Conservation (phyloP, 202 grass and related monocot species). For the Setaria viridis region DNA sequence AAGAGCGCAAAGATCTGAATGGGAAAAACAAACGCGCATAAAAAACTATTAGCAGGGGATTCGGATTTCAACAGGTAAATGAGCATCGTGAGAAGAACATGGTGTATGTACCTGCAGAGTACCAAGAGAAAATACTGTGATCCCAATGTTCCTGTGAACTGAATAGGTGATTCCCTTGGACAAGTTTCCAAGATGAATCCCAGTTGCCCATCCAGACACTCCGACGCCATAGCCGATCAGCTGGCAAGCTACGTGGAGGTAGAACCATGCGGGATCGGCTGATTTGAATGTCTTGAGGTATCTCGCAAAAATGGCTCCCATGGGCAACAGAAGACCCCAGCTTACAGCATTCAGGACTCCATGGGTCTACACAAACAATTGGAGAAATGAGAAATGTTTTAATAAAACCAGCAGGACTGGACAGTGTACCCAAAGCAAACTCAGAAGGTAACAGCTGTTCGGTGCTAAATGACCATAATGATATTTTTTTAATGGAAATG, state of each 20-base stretch:
- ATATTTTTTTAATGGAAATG: neutral
- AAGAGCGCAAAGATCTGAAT: slow-evolving; percentile 79
- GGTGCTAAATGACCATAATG: neutral
- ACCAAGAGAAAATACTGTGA: slow-evolving; percentile 74
- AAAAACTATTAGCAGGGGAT: neutral
- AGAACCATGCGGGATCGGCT: slow-evolving; percentile 93
- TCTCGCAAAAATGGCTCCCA: slow-evolving; percentile 76
- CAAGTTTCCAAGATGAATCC: slow-evolving; percentile 76
- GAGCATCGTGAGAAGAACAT: neutral
- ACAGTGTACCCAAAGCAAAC: neutral
- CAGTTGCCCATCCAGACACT: slow-evolving; percentile 91
- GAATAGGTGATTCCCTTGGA: slow-evolving; percentile 87
- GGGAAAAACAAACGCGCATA: too few relatives aligned
- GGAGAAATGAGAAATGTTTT: slow-evolving; percentile 25
- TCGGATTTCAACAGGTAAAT: neutral
- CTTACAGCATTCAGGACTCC: slow-evolving; percentile 89
- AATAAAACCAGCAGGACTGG: neutral
- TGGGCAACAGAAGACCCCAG: slow-evolving; percentile 88
- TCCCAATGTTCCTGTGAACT: slow-evolving; percentile 82
- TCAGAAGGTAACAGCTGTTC: neutral
- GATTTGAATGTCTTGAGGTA: slow-evolving; percentile 92
- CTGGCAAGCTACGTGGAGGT: slow-evolving; percentile 90
- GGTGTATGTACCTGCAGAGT: slow-evolving; percentile 69
- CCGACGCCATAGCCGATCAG: slow-evolving; percentile 73
- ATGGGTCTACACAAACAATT: slow-evolving; percentile 58